Conservation (phyloP, 441 rosid species). For the Capsella rubella region DNA sequence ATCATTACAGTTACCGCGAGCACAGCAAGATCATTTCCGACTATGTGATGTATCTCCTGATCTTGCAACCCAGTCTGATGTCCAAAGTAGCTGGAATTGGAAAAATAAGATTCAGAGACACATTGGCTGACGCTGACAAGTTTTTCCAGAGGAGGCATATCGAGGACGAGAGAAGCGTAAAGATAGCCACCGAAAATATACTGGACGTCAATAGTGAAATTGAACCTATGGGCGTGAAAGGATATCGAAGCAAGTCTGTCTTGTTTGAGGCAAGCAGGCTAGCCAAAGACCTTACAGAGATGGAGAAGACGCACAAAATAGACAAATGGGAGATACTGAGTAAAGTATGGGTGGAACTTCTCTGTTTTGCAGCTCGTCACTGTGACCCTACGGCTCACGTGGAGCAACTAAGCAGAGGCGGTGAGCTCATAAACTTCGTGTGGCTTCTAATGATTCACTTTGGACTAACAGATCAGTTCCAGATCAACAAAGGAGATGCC, state of each 20-base stretch:
- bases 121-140: too few species aligned
- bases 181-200: slow-evolving; percentile 39
- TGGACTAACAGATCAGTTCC: slow-evolving; percentile 61
- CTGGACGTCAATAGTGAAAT: slow-evolving; percentile 44
- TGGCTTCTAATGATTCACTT: slow-evolving; percentile 78
- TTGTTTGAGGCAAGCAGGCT: slow-evolving; percentile 62
- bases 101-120: too few species aligned
- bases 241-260: slow-evolving; percentile 70
- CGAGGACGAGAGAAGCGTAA: too few species aligned
- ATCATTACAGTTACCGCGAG: too few species aligned
- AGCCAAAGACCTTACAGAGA: slow-evolving; percentile 48
- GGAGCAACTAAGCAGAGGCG: slow-evolving; percentile 64
- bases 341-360: slow-evolving; percentile 65
- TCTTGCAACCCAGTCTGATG: too few species aligned
- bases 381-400: slow-evolving; percentile 60
- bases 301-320: slow-evolving; percentile 8
- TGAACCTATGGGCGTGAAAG: slow-evolving; percentile 54
- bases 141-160: too few species aligned
- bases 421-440: slow-evolving; percentile 62
- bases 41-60: too few species aligned
- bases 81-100: too few species aligned
- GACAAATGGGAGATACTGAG: slow-evolving; percentile 60
- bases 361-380: slow-evolving; percentile 59
- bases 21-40: too few species aligned
- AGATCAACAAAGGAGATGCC: slow-evolving; percentile 59